Conservation (phyloP, 768 basidiomycete genomes). For the Rhodotorula graminis region DNA sequence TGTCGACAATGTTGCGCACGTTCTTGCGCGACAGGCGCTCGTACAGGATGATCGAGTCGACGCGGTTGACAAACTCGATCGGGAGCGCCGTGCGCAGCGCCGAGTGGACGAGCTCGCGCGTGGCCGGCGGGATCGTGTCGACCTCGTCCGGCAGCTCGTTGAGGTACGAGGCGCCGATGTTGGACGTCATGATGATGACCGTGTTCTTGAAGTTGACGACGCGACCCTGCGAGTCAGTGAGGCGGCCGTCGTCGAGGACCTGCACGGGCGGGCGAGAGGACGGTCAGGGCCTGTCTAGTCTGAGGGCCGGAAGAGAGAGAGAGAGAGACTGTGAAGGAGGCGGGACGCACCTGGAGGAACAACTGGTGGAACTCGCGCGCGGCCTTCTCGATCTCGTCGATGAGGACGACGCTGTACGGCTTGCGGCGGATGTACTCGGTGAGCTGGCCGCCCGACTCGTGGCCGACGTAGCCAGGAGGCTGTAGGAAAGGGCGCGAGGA, state of each 20-base stretch:
- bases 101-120: constrained; percentile 46
- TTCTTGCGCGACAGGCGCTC: constrained; percentile 50
- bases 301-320: too few species aligned
- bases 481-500: constrained; percentile 42
- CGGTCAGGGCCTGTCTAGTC: too few species aligned
- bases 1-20: constrained; percentile 78
- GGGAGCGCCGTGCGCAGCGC: constrained; percentile 49
- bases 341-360: constrained; percentile 46
- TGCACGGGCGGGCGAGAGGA: too few species aligned
- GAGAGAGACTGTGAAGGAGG: too few species aligned
- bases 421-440: constrained; percentile 40
- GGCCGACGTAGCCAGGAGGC: constrained; percentile 74
- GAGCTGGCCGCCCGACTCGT: constrained; percentile 69
- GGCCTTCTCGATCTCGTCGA: constrained; percentile 49
- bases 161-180: constrained; percentile 48
- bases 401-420: constrained; percentile 30
- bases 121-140: constrained; percentile 37
- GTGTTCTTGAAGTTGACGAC: constrained; percentile 49
- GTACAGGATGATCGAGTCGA: constrained; percentile 31
- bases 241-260: constrained; percentile 50
- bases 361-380: constrained; percentile 49
- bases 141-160: constrained; percentile 50
- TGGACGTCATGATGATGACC: constrained; percentile 45
- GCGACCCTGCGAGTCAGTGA: constrained; percentile 51
- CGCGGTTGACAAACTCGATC: constrained; percentile 48